Percentiles rank a stretch among this genome's conserved stretches.
phyloP scores from a whole-genome alignment of 225 moss, liverwort and hornwort species.

The Rhytidiadelphus loreus region DNA sequence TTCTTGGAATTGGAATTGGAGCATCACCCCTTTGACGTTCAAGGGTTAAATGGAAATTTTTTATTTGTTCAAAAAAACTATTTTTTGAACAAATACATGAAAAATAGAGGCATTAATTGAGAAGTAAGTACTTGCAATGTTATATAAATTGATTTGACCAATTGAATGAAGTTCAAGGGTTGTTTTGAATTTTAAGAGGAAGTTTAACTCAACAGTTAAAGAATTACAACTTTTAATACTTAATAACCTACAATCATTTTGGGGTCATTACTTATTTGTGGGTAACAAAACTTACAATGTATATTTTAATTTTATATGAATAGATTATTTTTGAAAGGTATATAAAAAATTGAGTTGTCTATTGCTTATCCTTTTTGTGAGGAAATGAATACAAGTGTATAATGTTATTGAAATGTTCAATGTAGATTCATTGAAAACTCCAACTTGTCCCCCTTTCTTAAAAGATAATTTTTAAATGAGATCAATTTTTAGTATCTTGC shows the following conservation, averaged over 20 bases:
- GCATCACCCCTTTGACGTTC: too few species aligned
- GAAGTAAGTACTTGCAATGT: too few species aligned
- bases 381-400: neutral
- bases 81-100: neutral
- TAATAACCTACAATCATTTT: neutral
- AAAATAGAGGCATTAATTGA: too few species aligned
- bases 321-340: too few species aligned
- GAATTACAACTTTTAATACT: too few species aligned
- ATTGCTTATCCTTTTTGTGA: neutral
- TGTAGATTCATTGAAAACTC: neutral
- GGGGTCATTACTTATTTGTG: rapidly evolving
- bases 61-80: neutral
- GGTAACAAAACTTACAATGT: neutral
- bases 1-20: too few species aligned
- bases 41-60: rapidly evolving
- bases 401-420: neutral
- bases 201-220: neutral
- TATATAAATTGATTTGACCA: neutral
- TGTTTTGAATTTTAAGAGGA: neutral
- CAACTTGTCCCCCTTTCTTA: neutral
- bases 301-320: too few species aligned
- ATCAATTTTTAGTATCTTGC: neutral
- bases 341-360: neutral
- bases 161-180: neutral
- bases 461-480: neutral